A percentile compares a stretch with the other conserved stretches of the same genome.
Evolutionary conservation across 495 filamentous ascomycete genomes (phyloP).

Genomic region (Talaromyces nanjingensis): DNA sequence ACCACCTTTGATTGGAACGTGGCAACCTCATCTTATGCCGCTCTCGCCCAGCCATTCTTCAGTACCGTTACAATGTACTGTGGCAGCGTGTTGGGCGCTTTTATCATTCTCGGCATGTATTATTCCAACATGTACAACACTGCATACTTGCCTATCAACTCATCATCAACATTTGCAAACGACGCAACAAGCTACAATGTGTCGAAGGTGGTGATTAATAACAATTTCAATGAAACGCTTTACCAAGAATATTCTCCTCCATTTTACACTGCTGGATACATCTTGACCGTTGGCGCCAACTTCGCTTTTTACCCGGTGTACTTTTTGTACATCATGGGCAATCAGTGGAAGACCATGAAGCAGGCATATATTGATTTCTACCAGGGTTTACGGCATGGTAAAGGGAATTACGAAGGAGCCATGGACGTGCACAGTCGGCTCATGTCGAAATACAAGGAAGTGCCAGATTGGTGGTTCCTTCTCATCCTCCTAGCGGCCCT

Average conservation of each 20-base stretch:
- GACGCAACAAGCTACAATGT: conserved; percentile 39
- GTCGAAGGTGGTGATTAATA: conserved; percentile 32
- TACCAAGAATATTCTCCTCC: conserved; percentile 21
- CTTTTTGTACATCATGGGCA: conserved; percentile 45
- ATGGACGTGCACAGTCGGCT: conserved; percentile 36
- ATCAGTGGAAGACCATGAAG: conserved; percentile 3
- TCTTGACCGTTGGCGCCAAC: conserved; percentile 50
- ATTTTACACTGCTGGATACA: conserved; percentile 51
- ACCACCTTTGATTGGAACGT: conserved; percentile 55
- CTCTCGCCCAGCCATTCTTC: conserved; percentile 56
- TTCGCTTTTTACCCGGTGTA: conserved; percentile 47
- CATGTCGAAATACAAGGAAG: conserved; percentile 23
- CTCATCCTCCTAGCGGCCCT: neutral
- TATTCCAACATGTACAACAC: conserved; percentile 38
- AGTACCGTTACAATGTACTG: conserved; percentile 40
- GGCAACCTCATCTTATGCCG: conserved; percentile 46
- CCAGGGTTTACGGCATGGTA: neutral
- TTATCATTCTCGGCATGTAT: conserved; percentile 36
- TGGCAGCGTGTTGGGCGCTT: conserved; percentile 33
- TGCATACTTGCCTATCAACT: conserved; percentile 39
- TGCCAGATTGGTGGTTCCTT: conserved; percentile 24
- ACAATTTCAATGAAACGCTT: conserved; percentile 41
- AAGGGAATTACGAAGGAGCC: conserved; percentile 11
- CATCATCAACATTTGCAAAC: conserved; percentile 41
- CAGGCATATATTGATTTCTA: neutral